Percentiles rank a stretch among this genome's conserved stretches.
phyloP scores from a whole-genome alignment of 176 grass and related monocot species.

The Rhynchospora breviuscula region DNA sequence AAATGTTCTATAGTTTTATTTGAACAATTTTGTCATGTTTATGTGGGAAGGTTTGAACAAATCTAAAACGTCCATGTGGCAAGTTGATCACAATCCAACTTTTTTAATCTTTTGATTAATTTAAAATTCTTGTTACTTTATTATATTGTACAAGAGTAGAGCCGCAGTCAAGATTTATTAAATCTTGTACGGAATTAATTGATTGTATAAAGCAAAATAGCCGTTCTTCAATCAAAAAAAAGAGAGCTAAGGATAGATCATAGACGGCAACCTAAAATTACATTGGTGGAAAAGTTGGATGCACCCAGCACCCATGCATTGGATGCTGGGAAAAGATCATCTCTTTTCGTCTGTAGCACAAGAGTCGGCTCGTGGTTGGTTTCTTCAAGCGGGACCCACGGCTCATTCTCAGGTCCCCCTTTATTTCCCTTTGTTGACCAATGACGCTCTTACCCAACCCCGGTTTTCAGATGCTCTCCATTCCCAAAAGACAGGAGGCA shows the following conservation, averaged over 20 bases:
- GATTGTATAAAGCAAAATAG: background rate
- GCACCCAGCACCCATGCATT: slow-evolving; percentile 12
- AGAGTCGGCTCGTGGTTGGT: background rate
- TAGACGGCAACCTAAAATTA: background rate
- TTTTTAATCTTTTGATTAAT: background rate
- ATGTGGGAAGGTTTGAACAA: background rate
- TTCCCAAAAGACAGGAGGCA: background rate
- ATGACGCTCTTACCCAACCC: background rate
- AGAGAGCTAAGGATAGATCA: background rate
- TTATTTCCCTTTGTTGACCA: slow-evolving; percentile 14
- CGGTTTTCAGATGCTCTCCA: background rate
- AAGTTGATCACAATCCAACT: background rate
- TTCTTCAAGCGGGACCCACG: slow-evolving; percentile 7
- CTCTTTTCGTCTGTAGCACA: slow-evolving; percentile 19
- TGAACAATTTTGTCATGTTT: background rate
- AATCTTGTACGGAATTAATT: background rate
- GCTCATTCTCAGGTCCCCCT: background rate
- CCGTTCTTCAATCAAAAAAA: too few species aligned
- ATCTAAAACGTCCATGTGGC: background rate
- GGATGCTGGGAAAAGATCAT: slow-evolving; percentile 17
- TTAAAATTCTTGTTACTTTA: background rate
- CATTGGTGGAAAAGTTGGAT: background rate
- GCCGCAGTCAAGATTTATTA: background rate
- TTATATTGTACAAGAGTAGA: background rate
- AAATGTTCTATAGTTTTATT: background rate